Base-by-base conservation (phyloP, 495 filamentous ascomycete species). In the Aspergillus avenaceus region DNA sequence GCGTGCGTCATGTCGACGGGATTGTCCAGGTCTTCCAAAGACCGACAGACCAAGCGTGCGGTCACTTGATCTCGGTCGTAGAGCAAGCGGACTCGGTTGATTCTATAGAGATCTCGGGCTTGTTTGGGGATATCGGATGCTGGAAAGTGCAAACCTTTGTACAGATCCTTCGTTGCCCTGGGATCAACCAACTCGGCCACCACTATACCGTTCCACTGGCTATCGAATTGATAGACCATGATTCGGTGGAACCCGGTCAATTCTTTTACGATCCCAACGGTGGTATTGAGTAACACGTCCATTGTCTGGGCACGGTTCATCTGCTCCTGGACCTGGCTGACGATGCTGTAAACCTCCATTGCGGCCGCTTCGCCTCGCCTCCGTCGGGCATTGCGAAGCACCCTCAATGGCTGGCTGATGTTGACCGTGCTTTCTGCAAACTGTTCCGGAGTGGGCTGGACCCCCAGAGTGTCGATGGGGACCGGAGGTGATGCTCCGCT, bases 271-370 rank as follows among this genome's bases (percentile, higher is more conserved):
- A 73, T 47, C 1, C 71, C 68, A 0, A 66, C 55, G 0, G 69
- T 64, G 1, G 57, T 70, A 22, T 73, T 69, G 13, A 74, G 47
- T 1, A 74, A 54, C 85, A 91, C 54, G 86, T 95, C 68, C 5
- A 72, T 29, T 40, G 49, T 65, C 24, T 65, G 45, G 5, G 69
- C 52, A 25, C 66, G 55, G 12, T 54, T 58, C 18, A 74, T 46
- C 41, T 73, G 42, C 88, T 88, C 69, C 88, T 93, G 51, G 78
- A 87, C 61, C 28, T 72, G 69, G 3, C 60, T 59, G 3, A 96
- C 86, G 50, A 96, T 88, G 63, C 91, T 91, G 62, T 95, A 95
- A 6, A 95, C 88, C 59, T 95, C 89, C 88, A 97, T 95, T 0
- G 87, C 85, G 28, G 90, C 88, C 16, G 90, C 87, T 57, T 96